Percentiles rank a stretch among this genome's conserved stretches.
phyloP scores from a whole-genome alignment of 179 eudicot species.

The Beta lomatogona region DNA sequence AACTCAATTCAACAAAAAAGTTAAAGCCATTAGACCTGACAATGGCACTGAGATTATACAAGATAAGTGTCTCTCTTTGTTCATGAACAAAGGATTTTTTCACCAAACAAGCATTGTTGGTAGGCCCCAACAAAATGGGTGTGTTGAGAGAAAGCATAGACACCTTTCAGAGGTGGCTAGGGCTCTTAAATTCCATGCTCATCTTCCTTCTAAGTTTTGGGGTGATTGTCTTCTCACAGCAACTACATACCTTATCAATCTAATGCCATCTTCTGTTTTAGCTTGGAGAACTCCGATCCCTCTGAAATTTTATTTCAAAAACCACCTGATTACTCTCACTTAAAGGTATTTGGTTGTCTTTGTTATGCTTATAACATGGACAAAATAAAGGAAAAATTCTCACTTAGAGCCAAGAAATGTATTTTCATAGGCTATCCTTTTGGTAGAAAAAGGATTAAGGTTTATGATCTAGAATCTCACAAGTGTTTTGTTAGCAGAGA shows the following conservation, averaged over 20 bases:
- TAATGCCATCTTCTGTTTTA: neutral
- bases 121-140: neutral
- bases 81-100: neutral
- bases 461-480: neutral
- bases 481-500: too few relatives aligned
- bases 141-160: neutral
- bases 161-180: neutral
- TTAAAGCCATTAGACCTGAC: neutral
- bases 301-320: neutral
- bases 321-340: neutral
- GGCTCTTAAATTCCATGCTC: neutral
- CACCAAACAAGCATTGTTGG: neutral
- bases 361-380: neutral
- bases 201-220: neutral
- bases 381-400: neutral
- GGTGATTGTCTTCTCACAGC: neutral
- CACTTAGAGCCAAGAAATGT: neutral
- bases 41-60: neutral
- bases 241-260: neutral
- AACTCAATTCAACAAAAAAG: neutral
- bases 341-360: neutral
- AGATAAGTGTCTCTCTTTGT: neutral
- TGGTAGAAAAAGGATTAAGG: neutral
- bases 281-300: neutral
- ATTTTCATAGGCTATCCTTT: neutral